phyloP scores from a whole-genome alignment of 148 eudicot species.

The Camellia lanceoleosa region DNA sequence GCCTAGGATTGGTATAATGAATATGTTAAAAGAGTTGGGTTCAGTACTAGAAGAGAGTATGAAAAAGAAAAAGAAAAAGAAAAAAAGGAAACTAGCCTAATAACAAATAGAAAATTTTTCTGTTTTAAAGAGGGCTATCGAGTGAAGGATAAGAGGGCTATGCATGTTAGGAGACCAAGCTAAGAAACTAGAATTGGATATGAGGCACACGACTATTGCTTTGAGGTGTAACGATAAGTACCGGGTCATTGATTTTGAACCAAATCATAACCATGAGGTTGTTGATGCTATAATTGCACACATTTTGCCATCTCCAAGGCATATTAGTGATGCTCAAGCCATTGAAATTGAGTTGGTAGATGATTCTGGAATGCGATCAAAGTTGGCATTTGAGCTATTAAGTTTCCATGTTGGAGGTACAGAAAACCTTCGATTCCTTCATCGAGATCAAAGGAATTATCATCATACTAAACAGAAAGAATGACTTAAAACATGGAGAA shows the following conservation, averaged over 20 bases:
- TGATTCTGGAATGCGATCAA: not conserved
- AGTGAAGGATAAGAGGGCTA: not conserved
- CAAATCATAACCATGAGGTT: not conserved
- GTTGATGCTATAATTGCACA: not conserved
- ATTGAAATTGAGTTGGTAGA: not conserved
- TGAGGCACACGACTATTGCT: not conserved
- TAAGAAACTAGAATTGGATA: not conserved
- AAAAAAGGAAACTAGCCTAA: not conserved
- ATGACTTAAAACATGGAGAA: not conserved
- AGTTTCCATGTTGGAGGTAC: too few species aligned
- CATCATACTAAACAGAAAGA: not conserved
- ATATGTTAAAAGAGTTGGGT: too few species aligned
- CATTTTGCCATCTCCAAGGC: not conserved
- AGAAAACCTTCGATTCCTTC: not conserved
- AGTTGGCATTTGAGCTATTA: not conserved
- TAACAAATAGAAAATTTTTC: not conserved
- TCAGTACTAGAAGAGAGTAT: too few species aligned
- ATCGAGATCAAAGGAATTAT: not conserved
- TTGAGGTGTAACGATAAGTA: not conserved
- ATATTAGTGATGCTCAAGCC: not conserved
- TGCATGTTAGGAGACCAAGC: not conserved
- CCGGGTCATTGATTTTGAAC: not conserved
- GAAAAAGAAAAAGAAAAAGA: not conserved
- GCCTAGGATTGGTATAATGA: too few species aligned
- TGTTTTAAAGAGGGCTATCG: not conserved